Percentiles rank a stretch among this genome's conserved stretches.
These are phyloP conservation scores for Globisporangium cylindrosporum DNA, from an alignment of 352 stramenopile species.

Conservation along the genomic window DNA sequence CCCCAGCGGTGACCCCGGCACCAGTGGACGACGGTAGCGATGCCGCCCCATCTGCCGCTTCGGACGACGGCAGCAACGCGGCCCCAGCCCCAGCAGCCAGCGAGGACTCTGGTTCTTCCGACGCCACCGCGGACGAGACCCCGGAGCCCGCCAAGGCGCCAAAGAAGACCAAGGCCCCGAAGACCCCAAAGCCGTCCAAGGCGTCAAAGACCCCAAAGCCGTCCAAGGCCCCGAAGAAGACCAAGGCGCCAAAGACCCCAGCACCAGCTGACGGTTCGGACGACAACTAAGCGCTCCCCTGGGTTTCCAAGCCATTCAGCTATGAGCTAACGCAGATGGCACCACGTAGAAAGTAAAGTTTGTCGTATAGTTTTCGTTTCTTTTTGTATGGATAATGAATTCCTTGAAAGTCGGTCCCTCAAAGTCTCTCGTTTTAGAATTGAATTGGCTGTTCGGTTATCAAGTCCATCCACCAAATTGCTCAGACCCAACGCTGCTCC, in stretches of 20 bases:
- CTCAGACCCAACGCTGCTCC: too few species aligned
- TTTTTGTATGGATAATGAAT: neutral
- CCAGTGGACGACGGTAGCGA: neutral
- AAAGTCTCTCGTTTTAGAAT: too few species aligned
- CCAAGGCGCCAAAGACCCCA: neutral
- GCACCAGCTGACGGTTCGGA: neutral
- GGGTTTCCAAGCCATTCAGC: neutral
- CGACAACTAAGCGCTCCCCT: neutral
- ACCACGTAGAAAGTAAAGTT: neutral
- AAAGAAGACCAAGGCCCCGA: constrained; percentile 1
- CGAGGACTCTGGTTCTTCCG: neutral
- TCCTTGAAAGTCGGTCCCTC: too few species aligned
- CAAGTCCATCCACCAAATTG: too few species aligned
- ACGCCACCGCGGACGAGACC: neutral
- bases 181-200: constrained; percentile 7
- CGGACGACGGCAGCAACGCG: neutral
- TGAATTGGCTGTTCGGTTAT: too few species aligned
- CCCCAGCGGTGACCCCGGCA: neutral
- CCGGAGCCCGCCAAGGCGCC: constrained; percentile 1
- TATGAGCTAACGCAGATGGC: neutral
- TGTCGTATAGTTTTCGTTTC: neutral
- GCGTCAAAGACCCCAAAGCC: neutral
- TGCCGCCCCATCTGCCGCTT: neutral
- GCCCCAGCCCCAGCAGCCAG: neutral
- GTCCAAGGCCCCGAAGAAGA: neutral